Conservation (phyloP, 2,329 filamentous ascomycete genomes). For the Colletotrichum ledebouriae region DNA sequence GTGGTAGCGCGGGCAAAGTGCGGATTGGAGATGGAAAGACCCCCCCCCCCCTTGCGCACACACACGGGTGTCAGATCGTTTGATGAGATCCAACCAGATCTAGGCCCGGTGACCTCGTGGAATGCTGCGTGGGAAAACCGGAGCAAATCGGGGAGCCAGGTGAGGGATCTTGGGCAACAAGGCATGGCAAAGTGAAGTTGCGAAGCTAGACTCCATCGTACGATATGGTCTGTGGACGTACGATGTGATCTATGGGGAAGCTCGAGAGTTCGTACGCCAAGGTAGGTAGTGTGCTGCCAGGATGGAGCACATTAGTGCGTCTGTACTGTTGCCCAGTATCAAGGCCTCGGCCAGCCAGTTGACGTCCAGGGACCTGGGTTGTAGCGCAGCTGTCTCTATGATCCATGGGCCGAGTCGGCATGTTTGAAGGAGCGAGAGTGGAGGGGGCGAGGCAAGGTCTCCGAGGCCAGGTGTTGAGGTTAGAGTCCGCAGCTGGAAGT, state of each 20-base stretch:
- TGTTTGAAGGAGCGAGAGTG: conserved; percentile 20
- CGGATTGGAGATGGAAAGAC: conserved; percentile 15
- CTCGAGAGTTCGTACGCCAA: conserved; percentile 33
- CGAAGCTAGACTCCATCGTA: conserved; percentile 36
- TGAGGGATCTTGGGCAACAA: conserved; percentile 24
- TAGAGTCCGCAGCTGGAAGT: not conserved
- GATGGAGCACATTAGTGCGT: not conserved
- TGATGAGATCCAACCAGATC: conserved; percentile 42
- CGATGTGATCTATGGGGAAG: conserved; percentile 13
- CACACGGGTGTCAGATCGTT: conserved; percentile 41
- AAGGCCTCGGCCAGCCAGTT: conserved; percentile 11
- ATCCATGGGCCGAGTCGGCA: conserved; percentile 33
- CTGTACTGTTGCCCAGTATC: not conserved
- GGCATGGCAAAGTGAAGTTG: conserved; percentile 31
- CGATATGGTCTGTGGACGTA: conserved; percentile 20
- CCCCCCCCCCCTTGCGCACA: conserved; percentile 35
- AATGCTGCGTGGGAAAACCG: conserved; percentile 26
- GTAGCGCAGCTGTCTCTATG: conserved; percentile 1
- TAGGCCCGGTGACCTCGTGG: conserved; percentile 35
- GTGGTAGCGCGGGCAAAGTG: conserved; percentile 31
- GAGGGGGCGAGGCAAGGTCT: conserved; percentile 8
- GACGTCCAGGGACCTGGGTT: conserved; percentile 16
- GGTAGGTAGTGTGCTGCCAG: conserved; percentile 2
- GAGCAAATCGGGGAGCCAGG: conserved; percentile 27
- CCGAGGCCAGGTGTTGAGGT: conserved; percentile 5